These are phyloP conservation scores for Lactarius sanguifluus DNA, from an alignment of 768 basidiomycete species.

Conservation along the genomic window DNA sequence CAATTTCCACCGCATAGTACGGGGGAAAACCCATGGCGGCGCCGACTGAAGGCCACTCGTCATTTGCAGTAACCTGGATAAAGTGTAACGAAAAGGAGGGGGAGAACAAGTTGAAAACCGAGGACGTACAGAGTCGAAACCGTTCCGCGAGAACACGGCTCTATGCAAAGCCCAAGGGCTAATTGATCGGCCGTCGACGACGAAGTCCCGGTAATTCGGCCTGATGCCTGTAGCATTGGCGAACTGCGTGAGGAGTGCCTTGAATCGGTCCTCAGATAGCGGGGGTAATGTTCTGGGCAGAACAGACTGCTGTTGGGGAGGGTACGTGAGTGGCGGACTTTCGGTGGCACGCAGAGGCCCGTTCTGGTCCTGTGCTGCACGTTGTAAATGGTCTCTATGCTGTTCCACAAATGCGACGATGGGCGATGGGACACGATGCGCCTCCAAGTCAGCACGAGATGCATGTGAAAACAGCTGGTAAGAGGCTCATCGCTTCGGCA, in stretches of 20 bases:
- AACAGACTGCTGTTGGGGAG: background rate
- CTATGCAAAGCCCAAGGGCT: slow-evolving; percentile 15
- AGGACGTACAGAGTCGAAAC: slow-evolving; percentile 13
- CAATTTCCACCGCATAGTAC: background rate
- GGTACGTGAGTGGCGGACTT: background rate
- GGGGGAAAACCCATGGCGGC: slow-evolving; percentile 11
- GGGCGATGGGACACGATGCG: slow-evolving; percentile 19
- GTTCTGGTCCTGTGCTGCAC: slow-evolving; percentile 22
- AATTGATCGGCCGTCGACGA: slow-evolving; percentile 6
- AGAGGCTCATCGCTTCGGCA: slow-evolving; percentile 13
- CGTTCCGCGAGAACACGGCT: slow-evolving; percentile 10
- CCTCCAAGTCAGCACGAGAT: slow-evolving; percentile 20
- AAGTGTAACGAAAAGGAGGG: background rate
- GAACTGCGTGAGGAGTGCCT: background rate
- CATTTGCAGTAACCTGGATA: slow-evolving; percentile 15
- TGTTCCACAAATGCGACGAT: slow-evolving; percentile 20
- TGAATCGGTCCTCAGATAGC: slow-evolving; percentile 19
- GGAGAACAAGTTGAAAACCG: too few relatives aligned
- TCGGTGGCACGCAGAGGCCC: slow-evolving; percentile 14
- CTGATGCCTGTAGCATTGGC: background rate
- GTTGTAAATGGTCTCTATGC: slow-evolving; percentile 18
- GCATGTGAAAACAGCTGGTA: slow-evolving; percentile 20
- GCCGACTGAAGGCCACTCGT: slow-evolving; percentile 21
- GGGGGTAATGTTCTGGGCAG: slow-evolving; percentile 9
- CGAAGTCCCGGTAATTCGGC: slow-evolving; percentile 8